These are phyloP conservation scores for Labyrinthula sp. DNA, from an alignment of 352 stramenopile genomes.

Conservation along the genomic window DNA sequence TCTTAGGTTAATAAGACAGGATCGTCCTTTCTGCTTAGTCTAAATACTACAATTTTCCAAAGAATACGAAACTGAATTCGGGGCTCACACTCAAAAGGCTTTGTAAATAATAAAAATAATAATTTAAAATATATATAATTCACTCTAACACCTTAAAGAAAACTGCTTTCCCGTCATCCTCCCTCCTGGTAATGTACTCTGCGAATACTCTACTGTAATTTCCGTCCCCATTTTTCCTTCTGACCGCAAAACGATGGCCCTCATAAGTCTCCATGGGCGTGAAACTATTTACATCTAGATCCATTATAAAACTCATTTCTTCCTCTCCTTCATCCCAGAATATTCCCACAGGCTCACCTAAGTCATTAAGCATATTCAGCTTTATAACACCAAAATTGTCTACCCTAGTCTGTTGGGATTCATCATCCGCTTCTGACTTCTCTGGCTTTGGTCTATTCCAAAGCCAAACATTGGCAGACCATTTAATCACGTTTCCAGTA, in stretches of 20 bases:
- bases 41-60: too few species aligned
- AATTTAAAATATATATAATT: too few species aligned
- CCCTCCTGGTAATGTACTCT: too few species aligned
- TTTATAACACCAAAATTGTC: constrained; percentile 10
- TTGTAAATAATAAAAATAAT: too few species aligned
- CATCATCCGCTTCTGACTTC: constrained; percentile 21
- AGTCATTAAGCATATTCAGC: constrained; percentile 19
- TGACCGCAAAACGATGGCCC: constrained; percentile 18
- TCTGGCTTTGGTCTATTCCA: constrained; percentile 28
- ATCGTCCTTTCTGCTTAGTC: too few species aligned
- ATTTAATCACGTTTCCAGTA: constrained; percentile 72
- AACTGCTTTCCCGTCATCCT: too few species aligned
- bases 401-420: constrained; percentile 1
- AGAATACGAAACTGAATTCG: too few species aligned
- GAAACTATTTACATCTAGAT: constrained; percentile 6
- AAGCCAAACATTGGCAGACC: constrained; percentile 85
- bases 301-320: constrained; percentile 6
- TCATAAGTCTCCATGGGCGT: constrained; percentile 20
- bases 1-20: too few species aligned
- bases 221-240: too few species aligned
- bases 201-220: too few species aligned
- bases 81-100: too few species aligned
- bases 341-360: constrained; percentile 3
- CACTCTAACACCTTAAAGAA: too few species aligned
- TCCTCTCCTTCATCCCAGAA: constrained; percentile 23